These are phyloP conservation scores for Sugiyamaella lignohabitans DNA, from an alignment of 805 yeast species.

Conservation along the genomic window DNA sequence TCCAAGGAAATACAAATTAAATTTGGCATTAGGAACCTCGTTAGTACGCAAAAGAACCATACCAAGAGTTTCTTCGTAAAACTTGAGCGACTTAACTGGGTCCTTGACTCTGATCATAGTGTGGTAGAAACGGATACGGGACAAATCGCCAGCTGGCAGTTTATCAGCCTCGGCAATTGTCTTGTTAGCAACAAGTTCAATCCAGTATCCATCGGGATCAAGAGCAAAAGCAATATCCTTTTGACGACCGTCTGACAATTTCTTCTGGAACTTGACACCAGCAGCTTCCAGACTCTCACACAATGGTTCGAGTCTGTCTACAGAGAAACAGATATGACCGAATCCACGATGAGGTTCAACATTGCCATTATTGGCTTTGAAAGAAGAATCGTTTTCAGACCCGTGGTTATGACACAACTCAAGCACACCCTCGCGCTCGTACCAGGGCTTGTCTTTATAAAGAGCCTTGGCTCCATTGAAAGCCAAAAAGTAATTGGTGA, in stretches of 20 bases:
- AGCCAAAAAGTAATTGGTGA: slow-evolving; percentile 64
- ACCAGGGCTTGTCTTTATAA: slow-evolving; percentile 35
- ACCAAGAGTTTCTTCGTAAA: slow-evolving; percentile 75
- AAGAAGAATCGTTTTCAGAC: slow-evolving; percentile 50
- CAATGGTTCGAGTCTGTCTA: slow-evolving; percentile 62
- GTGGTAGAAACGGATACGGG: slow-evolving; percentile 64
- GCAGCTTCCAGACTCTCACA: slow-evolving; percentile 52
- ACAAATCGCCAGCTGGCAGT: slow-evolving; percentile 21
- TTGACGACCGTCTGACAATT: slow-evolving; percentile 83
- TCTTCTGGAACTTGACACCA: slow-evolving; percentile 77
- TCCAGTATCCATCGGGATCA: slow-evolving; percentile 97
- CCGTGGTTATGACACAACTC: slow-evolving; percentile 83
- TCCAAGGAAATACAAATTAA: slow-evolving; percentile 81
- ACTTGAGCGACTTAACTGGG: slow-evolving; percentile 64
- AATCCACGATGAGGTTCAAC: slow-evolving; percentile 80
- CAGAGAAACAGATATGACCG: slow-evolving; percentile 89
- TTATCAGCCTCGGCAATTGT: slow-evolving; percentile 33
- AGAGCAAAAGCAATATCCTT: slow-evolving; percentile 87
- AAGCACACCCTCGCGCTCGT: slow-evolving; percentile 55
- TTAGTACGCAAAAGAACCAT: slow-evolving; percentile 59
- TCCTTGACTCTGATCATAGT: slow-evolving; percentile 91
- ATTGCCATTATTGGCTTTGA: slow-evolving; percentile 71
- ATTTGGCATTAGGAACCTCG: slow-evolving; percentile 62
- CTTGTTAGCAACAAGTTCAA: slow-evolving; percentile 70
- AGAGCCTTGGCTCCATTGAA: slow-evolving; percentile 41